Base-by-base conservation (phyloP, 441 rosid species). In the Populus hybrid region DNA sequence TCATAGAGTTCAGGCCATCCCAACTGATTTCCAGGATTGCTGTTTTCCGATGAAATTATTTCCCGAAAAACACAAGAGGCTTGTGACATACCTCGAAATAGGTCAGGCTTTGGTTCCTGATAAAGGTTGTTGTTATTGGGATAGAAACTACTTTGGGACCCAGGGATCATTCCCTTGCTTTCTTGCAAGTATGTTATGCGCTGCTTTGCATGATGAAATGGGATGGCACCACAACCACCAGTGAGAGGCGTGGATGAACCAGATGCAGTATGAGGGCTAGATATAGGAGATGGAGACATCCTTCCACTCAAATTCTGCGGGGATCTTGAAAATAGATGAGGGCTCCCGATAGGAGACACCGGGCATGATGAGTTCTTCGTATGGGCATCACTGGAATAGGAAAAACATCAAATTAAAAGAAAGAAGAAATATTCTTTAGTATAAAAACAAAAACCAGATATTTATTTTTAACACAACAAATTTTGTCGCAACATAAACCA, bases 241-340 rank as follows among this genome's bases (percentile, higher is more conserved):
- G 97, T 87, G 61, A 85, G 83, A 73, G 94, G 97, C 6, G 94
- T 90, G 64, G 93, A 92, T 36, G 97, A 81, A 77, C 93, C 97
- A 64, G 97, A 92, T 38, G 86, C 78, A 24, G 94, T 86, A 61
- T 80, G 83, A 0, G 97, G 97, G 80, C 93, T 92, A 64, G 94
- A 86, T 71, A 92, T 90, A 10, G 92, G 96, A 70, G 96, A 89
- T 69, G 97, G 94, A 80, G 97, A 90, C 89, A 87, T 83, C 82
- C 90, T 90, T 83, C 92, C 96, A 35, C 86, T 90, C 80, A 87
- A 74, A 74, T 83, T 84, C 70, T 78, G 93, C 1, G 93, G 91
- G 4, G 92, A 90, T 75, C 93, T 88, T 81, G 93, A 80, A 82
- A 79, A 84, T 30, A 87, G 82, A 71, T 85, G 92, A 61, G 97